Evolutionary conservation across 345 rosid species (phyloP).

Genomic region (Conringia planisiliqua): DNA sequence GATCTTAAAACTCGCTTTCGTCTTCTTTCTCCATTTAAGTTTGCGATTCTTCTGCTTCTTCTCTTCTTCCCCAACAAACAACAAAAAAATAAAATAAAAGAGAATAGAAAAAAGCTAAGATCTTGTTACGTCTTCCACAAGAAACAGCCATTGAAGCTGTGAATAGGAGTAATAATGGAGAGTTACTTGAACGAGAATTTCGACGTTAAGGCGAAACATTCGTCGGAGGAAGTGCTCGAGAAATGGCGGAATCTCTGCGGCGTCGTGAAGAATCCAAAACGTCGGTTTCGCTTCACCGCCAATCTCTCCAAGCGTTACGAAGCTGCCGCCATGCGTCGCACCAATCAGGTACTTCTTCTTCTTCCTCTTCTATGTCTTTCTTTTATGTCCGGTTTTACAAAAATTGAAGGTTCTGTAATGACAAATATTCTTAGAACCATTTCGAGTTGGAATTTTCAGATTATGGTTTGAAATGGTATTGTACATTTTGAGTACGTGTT

Average conservation of each 20-base stretch:
- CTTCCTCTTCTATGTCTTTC: background rate
- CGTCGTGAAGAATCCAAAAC: constrained; percentile 80
- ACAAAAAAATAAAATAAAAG: background rate
- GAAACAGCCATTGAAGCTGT: constrained; percentile 7
- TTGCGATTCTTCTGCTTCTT: constrained; percentile 17
- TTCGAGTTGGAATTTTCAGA: background rate
- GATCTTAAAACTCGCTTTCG: constrained; percentile 27
- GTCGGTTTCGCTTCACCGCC: constrained; percentile 81
- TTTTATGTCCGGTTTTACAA: background rate
- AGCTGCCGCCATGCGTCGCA: constrained; percentile 83
- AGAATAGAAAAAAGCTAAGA: background rate
- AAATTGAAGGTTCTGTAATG: background rate
- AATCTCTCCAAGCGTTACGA: constrained; percentile 79
- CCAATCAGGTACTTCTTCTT: constrained; percentile 54
- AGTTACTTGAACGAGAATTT: constrained; percentile 58
- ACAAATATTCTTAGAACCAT: background rate
- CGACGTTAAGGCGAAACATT: constrained; percentile 61
- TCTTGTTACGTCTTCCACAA: background rate
- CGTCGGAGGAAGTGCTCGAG: constrained; percentile 57
- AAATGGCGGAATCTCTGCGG: constrained; percentile 72
- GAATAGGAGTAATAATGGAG: constrained; percentile 41
- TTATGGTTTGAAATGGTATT: background rate
- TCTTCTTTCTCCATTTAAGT: constrained; percentile 19
- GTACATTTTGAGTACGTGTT: background rate
- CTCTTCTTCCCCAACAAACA: background rate